These are phyloP conservation scores for Chalciporus sphaerocephalus DNA, from an alignment of 768 basidiomycete genomes.

Conservation along the genomic window DNA sequence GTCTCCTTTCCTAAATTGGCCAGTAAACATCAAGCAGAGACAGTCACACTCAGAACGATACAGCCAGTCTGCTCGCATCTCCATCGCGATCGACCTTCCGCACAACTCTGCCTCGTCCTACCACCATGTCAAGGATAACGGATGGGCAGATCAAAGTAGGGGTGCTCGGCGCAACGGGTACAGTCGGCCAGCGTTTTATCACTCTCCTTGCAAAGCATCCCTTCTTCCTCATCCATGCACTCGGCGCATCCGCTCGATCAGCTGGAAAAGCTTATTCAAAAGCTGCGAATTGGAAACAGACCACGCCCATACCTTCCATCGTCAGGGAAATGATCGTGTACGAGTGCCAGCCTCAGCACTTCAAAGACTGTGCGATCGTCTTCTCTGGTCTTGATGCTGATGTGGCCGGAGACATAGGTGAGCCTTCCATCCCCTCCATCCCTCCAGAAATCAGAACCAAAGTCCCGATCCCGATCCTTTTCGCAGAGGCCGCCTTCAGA, in stretches of 20 bases:
- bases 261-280: constrained; percentile 76
- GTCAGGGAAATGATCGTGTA: constrained; percentile 58
- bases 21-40: constrained; percentile 4
- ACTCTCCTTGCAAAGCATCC: constrained; percentile 82
- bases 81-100: constrained; percentile 1
- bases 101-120: neutral
- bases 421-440: constrained; percentile 1
- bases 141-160: constrained; percentile 51
- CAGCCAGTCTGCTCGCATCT: neutral
- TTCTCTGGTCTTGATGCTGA: constrained; percentile 97
- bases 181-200: constrained; percentile 95
- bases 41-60: neutral
- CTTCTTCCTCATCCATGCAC: constrained; percentile 79
- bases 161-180: constrained; percentile 85
- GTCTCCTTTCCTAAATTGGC: constrained; percentile 1
- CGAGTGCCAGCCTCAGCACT: constrained; percentile 74
- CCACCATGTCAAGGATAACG: constrained; percentile 19
- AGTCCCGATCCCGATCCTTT: neutral
- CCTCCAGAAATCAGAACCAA: neutral
- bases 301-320: constrained; percentile 60
- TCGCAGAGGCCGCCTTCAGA: constrained; percentile 78
- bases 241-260: constrained; percentile 86
- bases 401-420: constrained; percentile 93
- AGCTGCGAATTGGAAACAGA: constrained; percentile 87
- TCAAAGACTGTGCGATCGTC: constrained; percentile 76